Base-by-base conservation (phyloP, 2,329 filamentous ascomycete genomes). In the Claviceps maximensis region DNA sequence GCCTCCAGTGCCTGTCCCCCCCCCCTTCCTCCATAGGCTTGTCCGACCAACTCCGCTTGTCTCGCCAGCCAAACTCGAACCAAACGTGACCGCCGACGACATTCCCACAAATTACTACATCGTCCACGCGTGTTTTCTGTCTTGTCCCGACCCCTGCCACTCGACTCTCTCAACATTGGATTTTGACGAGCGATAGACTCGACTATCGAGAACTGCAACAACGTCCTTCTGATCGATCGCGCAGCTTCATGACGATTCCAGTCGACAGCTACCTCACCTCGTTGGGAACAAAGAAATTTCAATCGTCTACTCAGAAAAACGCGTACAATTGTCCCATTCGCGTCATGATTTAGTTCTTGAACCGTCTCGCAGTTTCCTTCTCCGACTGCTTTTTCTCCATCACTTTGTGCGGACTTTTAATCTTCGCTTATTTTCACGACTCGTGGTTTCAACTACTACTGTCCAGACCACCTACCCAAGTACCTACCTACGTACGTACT, bases 31-130 rank as follows among this genome's bases (percentile, higher is more conserved):
- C 42, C 23, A 40, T 17, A 21, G 33, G 33, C 33, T 38, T 38
- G 33, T 38, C 40, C 41, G 31, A 50, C 50, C n/a, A 47, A 50
- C 53, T 54, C 53, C 47, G 50, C 50, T 52, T 36, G 47, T 51
- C 29, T 46, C 19, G 49, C 29, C 40, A 36, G n/a, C n/a, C n/a
- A n/a, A n/a, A 45, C 25, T 51, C 38, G 21, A 21, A 36, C 6
- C 9, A 40, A n/a, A 44, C 25, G 27, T 47, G 17, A 12, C 45
- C 3, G 49, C 47, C 41, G n/a, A 50, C 47, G 23, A 47, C 41
- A n/a, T 38, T 15, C 33, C 17, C 9, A 19, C 15, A 44, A 23
- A 17, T 15, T 17, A 7, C 33, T 38, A 38, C 21, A 25, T 25
- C 12, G 21, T 50, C 21, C 44, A 21, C 25, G 25, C 44, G 44